Conservation (phyloP, 306 rosid genomes). For the Prunus padus region DNA sequence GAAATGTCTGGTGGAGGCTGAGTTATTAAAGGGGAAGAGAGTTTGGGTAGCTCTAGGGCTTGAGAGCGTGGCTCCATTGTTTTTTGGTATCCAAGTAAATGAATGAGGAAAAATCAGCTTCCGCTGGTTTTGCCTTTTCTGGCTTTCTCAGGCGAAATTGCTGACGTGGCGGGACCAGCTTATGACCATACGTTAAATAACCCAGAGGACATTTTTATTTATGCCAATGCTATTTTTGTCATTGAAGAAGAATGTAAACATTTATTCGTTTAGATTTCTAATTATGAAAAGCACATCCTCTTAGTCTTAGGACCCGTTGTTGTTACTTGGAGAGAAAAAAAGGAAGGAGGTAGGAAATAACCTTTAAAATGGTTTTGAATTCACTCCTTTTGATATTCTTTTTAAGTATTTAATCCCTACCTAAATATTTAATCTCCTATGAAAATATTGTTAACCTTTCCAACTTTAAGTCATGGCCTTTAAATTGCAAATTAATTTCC, state of each 20-base stretch:
- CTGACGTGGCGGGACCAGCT: background rate
- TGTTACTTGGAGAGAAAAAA: background rate
- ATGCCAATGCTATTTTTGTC: too few relatives aligned
- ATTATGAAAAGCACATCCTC: too few relatives aligned
- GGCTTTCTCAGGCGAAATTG: background rate
- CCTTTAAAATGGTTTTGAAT: background rate
- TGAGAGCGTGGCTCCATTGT: background rate
- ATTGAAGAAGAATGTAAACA: too few relatives aligned
- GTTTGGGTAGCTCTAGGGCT: background rate
- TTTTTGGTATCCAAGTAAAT: background rate
- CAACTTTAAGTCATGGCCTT: background rate
- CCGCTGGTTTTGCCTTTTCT: conserved; percentile 8
- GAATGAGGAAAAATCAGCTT: conserved; percentile 9
- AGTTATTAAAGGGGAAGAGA: background rate
- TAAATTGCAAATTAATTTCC: background rate
- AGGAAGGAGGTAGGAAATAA: background rate
- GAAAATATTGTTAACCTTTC: background rate
- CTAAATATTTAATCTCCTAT: background rate
- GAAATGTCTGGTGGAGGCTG: background rate
- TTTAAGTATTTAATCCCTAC: background rate
- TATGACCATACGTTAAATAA: too few relatives aligned
- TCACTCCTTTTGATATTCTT: background rate
- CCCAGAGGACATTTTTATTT: too few relatives aligned
- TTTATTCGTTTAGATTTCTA: too few relatives aligned
- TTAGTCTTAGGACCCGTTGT: background rate